Evolutionary conservation across 257 asterid species (phyloP).

Genomic region (Sherardia arvensis): DNA sequence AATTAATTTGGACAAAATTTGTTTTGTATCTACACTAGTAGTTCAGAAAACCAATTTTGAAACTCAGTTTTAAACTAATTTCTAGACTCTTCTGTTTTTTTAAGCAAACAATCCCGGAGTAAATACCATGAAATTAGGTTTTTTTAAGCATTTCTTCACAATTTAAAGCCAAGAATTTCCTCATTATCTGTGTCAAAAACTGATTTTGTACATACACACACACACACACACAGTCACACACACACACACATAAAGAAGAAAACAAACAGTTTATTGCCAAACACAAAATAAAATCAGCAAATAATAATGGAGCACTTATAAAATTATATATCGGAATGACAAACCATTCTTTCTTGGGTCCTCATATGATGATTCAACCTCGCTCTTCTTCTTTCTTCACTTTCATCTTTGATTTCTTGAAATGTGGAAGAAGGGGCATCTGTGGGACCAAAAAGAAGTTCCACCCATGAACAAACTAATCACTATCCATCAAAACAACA

Average conservation of each 20-base stretch:
- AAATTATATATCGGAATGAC: conserved; percentile 5
- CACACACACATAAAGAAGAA: background rate
- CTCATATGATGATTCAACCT: conserved; percentile 55
- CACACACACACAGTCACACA: background rate
- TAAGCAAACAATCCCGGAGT: background rate
- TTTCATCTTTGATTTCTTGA: conserved; percentile 67
- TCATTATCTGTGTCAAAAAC: background rate
- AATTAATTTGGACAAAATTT: background rate
- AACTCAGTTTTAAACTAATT: background rate
- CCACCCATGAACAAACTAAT: conserved; percentile 1
- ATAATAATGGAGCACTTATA: background rate
- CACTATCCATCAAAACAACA: background rate
- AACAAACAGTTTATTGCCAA: background rate
- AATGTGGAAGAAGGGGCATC: conserved; percentile 61
- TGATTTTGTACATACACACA: background rate
- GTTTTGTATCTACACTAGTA: too few species aligned
- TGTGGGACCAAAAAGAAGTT: conserved; percentile 22
- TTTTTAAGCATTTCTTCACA: background rate
- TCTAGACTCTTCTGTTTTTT: background rate
- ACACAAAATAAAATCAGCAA: background rate
- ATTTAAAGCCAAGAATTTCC: background rate
- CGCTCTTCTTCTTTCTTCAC: conserved; percentile 69
- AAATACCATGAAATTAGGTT: background rate
- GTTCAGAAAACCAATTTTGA: background rate
- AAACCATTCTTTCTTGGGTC: conserved; percentile 75